phyloP scores from a whole-genome alignment of 106 monocot species.

The Alisma plantagoaquatica region DNA sequence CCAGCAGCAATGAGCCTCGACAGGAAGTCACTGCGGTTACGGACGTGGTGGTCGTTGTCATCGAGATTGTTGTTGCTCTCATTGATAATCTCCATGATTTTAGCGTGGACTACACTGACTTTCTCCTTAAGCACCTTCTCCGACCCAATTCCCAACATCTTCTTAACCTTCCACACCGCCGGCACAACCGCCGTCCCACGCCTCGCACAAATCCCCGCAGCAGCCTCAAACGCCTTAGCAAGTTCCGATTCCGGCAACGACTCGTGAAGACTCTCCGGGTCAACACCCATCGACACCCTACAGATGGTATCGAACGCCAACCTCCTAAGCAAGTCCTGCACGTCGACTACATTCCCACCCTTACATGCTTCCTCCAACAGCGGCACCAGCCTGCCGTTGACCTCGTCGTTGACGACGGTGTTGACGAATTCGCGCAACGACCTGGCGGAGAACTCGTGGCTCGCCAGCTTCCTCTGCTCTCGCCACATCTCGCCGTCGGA shows the following conservation, averaged over 20 bases:
- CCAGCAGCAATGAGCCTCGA: constrained; percentile 17
- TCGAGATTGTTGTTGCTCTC: constrained; percentile 8
- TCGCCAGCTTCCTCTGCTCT: constrained; percentile 31
- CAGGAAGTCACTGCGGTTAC: constrained; percentile 15
- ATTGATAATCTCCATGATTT: constrained; percentile 12
- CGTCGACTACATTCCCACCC: constrained; percentile 8
- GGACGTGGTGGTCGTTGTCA: not conserved
- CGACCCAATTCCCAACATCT: constrained; percentile 11
- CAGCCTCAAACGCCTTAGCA: constrained; percentile 25
- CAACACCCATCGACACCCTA: constrained; percentile 16
- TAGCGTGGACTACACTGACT: constrained; percentile 11
- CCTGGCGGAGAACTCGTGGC: constrained; percentile 27
- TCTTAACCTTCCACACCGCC: constrained; percentile 26
- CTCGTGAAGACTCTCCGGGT: constrained; percentile 10
- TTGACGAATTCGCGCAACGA: constrained; percentile 23
- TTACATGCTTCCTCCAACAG: constrained; percentile 7
- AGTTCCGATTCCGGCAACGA: constrained; percentile 1
- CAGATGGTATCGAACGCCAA: constrained; percentile 39
- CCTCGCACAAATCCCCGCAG: constrained; percentile 12
- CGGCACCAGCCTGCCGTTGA: constrained; percentile 12
- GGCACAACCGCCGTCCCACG: constrained; percentile 10
- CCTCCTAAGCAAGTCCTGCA: constrained; percentile 25
- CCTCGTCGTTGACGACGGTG: constrained; percentile 10
- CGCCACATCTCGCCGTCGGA: too few relatives aligned
- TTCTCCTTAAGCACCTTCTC: constrained; percentile 17